Evolutionary conservation across 2,329 filamentous ascomycete genomes (phyloP).

Genomic region (Nemania sp.): DNA sequence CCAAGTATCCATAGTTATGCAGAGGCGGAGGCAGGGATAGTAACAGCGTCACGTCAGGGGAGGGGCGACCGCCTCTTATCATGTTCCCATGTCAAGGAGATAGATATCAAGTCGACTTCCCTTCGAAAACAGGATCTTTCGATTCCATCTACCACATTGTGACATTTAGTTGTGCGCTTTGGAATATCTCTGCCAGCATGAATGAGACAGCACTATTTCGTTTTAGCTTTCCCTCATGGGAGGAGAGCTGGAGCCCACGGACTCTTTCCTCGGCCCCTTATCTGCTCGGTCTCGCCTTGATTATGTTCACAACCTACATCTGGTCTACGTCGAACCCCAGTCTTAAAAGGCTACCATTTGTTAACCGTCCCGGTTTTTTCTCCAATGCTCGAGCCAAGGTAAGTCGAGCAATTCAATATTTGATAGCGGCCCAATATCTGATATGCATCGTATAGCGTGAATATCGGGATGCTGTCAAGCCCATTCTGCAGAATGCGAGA

Average conservation of each 20-base stretch:
- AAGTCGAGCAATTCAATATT: neutral
- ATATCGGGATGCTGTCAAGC: constrained; percentile 10
- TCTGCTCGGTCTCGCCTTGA: constrained; percentile 14
- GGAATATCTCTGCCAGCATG: constrained; percentile 4
- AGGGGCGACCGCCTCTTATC: no score
- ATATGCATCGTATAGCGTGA: constrained; percentile 8
- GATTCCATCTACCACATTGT: neutral
- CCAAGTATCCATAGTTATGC: no score
- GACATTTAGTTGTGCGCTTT: neutral
- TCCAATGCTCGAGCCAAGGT: constrained; percentile 15
- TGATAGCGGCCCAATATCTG: neutral
- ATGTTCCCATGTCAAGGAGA: neutral
- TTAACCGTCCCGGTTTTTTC: constrained; percentile 17
- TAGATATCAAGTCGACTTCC: neutral
- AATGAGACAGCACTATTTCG: constrained; percentile 15
- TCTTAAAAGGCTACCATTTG: constrained; percentile 19
- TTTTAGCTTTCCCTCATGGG: constrained; percentile 8
- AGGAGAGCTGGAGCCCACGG: constrained; percentile 12
- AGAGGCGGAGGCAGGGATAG: no score
- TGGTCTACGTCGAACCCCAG: constrained; percentile 17
- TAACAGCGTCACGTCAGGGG: no score
- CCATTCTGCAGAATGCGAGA: constrained; percentile 11
- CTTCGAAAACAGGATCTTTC: neutral
- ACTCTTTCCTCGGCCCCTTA: constrained; percentile 13
- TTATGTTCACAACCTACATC: constrained; percentile 12